A percentile compares a stretch with the other conserved stretches of the same genome.
Evolutionary conservation across 1,284 basidiomycete species (phyloP).

Genomic region (Leccinum insolens): DNA sequence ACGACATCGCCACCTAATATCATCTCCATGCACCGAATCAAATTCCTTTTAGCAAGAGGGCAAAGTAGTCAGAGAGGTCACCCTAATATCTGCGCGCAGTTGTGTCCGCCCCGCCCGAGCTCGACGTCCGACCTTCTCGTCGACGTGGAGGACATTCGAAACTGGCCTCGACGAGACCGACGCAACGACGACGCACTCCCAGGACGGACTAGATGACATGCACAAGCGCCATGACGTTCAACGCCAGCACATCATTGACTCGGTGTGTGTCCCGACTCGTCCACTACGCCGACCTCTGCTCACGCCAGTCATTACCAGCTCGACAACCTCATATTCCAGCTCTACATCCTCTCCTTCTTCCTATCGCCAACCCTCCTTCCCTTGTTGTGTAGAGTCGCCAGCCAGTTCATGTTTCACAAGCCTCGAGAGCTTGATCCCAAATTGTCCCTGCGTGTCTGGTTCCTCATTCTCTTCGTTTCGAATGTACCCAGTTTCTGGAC

Average conservation of each 20-base stretch:
- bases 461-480: slow-evolving; percentile 56
- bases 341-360: slow-evolving; percentile 75
- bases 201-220: slow-evolving; percentile 59
- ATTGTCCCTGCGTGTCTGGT: slow-evolving; percentile 66
- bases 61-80: slow-evolving; percentile 76
- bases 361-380: slow-evolving; percentile 66
- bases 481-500: slow-evolving; percentile 63
- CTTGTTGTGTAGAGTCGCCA: slow-evolving; percentile 52
- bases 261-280: slow-evolving; percentile 47
- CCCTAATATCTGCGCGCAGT: not conserved
- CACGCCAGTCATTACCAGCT: slow-evolving; percentile 45
- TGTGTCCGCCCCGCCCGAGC: not conserved
- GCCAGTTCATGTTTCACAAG: slow-evolving; percentile 66
- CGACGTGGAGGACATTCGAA: not conserved
- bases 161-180: slow-evolving; percentile 1
- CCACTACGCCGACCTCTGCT: slow-evolving; percentile 13
- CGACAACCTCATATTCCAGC: slow-evolving; percentile 68
- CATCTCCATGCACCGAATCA: slow-evolving; percentile 6
- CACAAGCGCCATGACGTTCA: slow-evolving; percentile 71
- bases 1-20: slow-evolving; percentile 35
- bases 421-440: slow-evolving; percentile 65
- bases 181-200: slow-evolving; percentile 22
- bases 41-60: slow-evolving; percentile 66
- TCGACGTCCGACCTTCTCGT: not conserved
- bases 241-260: slow-evolving; percentile 73